phyloP scores from a whole-genome alignment of 2,329 filamentous ascomycete genomes.

The Albophoma yamanashiensis region DNA sequence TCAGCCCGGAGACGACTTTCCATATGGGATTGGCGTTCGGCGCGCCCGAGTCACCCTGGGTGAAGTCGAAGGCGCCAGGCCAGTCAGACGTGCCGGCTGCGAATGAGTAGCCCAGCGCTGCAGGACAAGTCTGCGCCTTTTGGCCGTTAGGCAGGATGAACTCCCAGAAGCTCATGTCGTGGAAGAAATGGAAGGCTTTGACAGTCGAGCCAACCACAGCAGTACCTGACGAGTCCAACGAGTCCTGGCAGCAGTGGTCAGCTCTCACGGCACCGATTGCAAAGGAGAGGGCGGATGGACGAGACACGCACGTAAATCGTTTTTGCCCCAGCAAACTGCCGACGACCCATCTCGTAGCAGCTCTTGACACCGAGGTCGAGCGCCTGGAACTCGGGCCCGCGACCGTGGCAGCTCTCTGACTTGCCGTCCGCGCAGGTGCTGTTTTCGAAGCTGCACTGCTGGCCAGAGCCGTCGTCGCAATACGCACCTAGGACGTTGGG shows the following conservation, averaged over 20 bases:
- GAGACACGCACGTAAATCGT: slow-evolving; percentile 22
- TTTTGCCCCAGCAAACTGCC: slow-evolving; percentile 56
- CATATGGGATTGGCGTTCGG: slow-evolving; percentile 66
- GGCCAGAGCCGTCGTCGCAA: slow-evolving; percentile 74
- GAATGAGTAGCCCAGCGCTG: slow-evolving; percentile 84
- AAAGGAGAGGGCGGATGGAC: neutral
- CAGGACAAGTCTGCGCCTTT: slow-evolving; percentile 65
- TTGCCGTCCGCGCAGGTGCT: slow-evolving; percentile 70
- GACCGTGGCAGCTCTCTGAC: slow-evolving; percentile 61
- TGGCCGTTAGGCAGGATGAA: slow-evolving; percentile 68
- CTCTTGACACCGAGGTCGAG: slow-evolving; percentile 63
- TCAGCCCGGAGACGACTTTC: slow-evolving; percentile 60
- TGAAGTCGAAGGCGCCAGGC: slow-evolving; percentile 87
- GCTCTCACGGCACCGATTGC: neutral
- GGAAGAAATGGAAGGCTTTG: slow-evolving; percentile 75
- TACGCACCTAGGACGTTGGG: slow-evolving; percentile 81
- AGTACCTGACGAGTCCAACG: slow-evolving; percentile 33
- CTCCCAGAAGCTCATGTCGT: slow-evolving; percentile 66
- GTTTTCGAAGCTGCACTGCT: slow-evolving; percentile 64
- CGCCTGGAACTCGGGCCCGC: slow-evolving; percentile 57
- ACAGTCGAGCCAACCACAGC: slow-evolving; percentile 55
- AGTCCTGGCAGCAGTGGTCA: slow-evolving; percentile 31
- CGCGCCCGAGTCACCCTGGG: slow-evolving; percentile 67
- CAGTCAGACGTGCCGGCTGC: slow-evolving; percentile 89
- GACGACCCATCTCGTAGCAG: slow-evolving; percentile 64